phyloP scores from a whole-genome alignment of 2,329 filamentous ascomycete genomes.

The Alternaria infectoria region DNA sequence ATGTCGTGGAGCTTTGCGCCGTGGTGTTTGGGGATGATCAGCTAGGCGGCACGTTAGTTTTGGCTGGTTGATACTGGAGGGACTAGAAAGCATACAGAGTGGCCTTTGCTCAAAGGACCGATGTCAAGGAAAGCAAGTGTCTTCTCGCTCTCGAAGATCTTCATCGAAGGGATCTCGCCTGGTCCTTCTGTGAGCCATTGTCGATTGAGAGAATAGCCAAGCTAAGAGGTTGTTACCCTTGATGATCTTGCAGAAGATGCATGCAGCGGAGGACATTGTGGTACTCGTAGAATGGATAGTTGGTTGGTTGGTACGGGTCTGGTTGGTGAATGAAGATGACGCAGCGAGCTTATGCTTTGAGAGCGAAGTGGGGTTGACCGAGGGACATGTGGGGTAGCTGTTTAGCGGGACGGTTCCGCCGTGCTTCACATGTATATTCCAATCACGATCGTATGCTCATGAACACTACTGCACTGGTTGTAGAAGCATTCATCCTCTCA shows the following conservation, averaged over 20 bases:
- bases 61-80: background rate
- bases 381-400: conserved; percentile 30
- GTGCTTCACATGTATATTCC: background rate
- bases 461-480: background rate
- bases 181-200: background rate
- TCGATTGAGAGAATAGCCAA: background rate
- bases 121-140: conserved; percentile 97
- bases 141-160: conserved; percentile 94
- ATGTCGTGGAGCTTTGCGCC: conserved; percentile 91
- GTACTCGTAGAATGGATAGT: conserved; percentile 27
- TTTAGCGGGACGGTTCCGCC: conserved; percentile 3
- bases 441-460: background rate
- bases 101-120: conserved; percentile 83
- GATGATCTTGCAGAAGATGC: conserved; percentile 98
- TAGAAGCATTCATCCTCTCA: background rate
- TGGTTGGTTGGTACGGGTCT: conserved; percentile 28
- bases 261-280: conserved; percentile 70
- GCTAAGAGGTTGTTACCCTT: conserved; percentile 67
- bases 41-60: conserved; percentile 58
- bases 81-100: conserved; percentile 69
- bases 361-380: conserved; percentile 14
- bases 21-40: conserved; percentile 95
- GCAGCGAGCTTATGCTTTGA: conserved; percentile 13
- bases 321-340: conserved; percentile 18
- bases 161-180: conserved; percentile 97